These are phyloP conservation scores for Serendipita indica DNA, from an alignment of 768 basidiomycete genomes.

Conservation along the genomic window DNA sequence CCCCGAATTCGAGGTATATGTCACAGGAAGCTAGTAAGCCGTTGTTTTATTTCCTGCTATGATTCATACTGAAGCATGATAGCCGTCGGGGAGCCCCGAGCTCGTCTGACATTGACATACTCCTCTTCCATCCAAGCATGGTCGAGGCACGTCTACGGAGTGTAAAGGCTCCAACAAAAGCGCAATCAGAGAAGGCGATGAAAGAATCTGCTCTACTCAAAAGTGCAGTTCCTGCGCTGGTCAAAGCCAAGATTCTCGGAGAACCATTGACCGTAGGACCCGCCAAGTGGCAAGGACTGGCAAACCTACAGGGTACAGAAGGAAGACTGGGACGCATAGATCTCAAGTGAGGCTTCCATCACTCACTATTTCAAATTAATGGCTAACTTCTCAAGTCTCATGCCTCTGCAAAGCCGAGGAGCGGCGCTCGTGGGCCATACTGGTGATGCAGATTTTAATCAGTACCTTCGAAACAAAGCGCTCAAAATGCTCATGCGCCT, in stretches of 20 bases:
- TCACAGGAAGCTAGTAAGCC: slow-evolving; percentile 47
- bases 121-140: slow-evolving; percentile 33
- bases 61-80: not conserved
- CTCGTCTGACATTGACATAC: slow-evolving; percentile 28
- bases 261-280: slow-evolving; percentile 22
- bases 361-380: not conserved
- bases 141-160: slow-evolving; percentile 33
- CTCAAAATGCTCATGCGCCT: slow-evolving; percentile 32
- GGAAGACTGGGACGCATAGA: slow-evolving; percentile 18
- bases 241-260: slow-evolving; percentile 32
- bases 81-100: slow-evolving; percentile 35
- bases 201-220: slow-evolving; percentile 22
- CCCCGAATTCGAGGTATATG: slow-evolving; percentile 32
- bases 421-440: slow-evolving; percentile 41
- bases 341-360: slow-evolving; percentile 16
- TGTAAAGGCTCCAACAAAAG: slow-evolving; percentile 29
- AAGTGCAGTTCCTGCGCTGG: slow-evolving; percentile 30
- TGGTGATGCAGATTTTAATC: slow-evolving; percentile 38
- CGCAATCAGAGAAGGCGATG: not conserved
- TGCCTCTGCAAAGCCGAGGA: slow-evolving; percentile 35
- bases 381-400: slow-evolving; percentile 22
- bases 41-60: not conserved
- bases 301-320: slow-evolving; percentile 17
- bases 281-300: slow-evolving; percentile 38
- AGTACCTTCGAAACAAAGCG: slow-evolving; percentile 31